phyloP scores from a whole-genome alignment of 768 basidiomycete species.

The Leccinum pellstonianum region DNA sequence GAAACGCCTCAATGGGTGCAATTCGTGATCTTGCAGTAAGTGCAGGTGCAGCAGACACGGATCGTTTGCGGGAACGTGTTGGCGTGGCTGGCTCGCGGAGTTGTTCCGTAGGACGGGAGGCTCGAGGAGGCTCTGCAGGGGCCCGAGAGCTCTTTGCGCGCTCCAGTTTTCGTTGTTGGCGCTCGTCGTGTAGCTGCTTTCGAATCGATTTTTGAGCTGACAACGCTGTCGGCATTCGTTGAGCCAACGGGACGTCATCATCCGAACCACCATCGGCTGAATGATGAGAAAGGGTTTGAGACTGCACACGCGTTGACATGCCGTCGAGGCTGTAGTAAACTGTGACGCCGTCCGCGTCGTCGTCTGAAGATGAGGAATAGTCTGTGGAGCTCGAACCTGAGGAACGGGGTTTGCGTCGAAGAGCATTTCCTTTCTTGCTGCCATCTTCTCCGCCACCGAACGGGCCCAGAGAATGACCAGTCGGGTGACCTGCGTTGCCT shows the following conservation, averaged over 20 bases:
- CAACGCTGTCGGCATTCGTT: constrained; percentile 78
- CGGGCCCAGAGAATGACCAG: constrained; percentile 20
- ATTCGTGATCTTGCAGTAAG: constrained; percentile 31
- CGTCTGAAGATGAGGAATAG: constrained; percentile 41
- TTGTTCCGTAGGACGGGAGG: constrained; percentile 16
- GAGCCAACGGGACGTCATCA: constrained; percentile 84
- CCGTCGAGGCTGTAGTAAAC: constrained; percentile 46
- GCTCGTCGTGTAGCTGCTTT: constrained; percentile 65
- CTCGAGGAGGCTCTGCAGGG: constrained; percentile 18
- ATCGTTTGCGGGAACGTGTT: constrained; percentile 37
- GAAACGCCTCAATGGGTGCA: constrained; percentile 39
- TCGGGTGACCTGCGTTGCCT: constrained; percentile 18
- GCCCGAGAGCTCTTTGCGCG: constrained; percentile 35
- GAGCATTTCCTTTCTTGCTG: constrained; percentile 37
- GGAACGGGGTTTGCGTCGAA: constrained; percentile 28
- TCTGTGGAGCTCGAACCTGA: constrained; percentile 35
- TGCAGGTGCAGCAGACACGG: constrained; percentile 28
- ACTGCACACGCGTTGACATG: constrained; percentile 29
- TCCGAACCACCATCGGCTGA: constrained; percentile 42
- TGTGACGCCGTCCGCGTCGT: constrained; percentile 41
- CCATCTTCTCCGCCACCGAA: constrained; percentile 37
- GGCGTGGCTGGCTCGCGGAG: constrained; percentile 36
- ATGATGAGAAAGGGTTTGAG: constrained; percentile 22
- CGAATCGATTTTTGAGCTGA: constrained; percentile 81
- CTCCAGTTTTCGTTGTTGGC: constrained; percentile 54